These are phyloP conservation scores for Rhinocladiella similis DNA, from an alignment of 2,329 filamentous ascomycete genomes.

Conservation along the genomic window DNA sequence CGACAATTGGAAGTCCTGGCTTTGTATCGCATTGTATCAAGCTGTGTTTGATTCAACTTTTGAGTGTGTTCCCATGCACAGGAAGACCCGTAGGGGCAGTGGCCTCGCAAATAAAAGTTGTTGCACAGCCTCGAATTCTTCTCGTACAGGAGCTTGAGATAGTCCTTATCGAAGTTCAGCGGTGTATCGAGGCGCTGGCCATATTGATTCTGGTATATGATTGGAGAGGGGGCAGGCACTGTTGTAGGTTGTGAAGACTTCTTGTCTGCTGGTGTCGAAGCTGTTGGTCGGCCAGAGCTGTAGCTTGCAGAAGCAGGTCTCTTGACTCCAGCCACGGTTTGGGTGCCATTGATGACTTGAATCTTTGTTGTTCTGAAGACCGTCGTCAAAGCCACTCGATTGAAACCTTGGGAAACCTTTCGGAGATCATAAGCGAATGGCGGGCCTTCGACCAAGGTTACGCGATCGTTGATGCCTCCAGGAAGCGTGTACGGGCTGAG, in stretches of 20 bases:
- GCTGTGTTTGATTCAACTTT: conserved; percentile 16
- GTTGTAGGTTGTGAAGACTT: conserved; percentile 17
- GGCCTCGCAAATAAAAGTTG: conserved; percentile 57
- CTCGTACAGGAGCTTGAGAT: conserved; percentile 44
- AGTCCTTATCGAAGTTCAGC: conserved; percentile 48
- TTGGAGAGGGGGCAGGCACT: conserved; percentile 34
- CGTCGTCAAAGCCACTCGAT: conserved; percentile 46
- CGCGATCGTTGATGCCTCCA: conserved; percentile 30
- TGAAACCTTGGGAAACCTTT: conserved; percentile 26
- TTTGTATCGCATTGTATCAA: conserved; percentile 26
- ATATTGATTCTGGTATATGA: conserved; percentile 39
- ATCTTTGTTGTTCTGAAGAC: conserved; percentile 58
- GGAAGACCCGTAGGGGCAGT: conserved; percentile 46
- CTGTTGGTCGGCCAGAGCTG: conserved; percentile 6
- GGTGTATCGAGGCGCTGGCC: conserved; percentile 59
- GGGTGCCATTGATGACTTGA: conserved; percentile 29
- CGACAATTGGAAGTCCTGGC: conserved; percentile 25
- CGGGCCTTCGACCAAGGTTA: conserved; percentile 42
- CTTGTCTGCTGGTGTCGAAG: conserved; percentile 1
- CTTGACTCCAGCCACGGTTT: conserved; percentile 14
- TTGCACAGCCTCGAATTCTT: conserved; percentile 65
- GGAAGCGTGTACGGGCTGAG: conserved; percentile 36
- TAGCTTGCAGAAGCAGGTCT: conserved; percentile 17
- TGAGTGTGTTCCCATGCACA: conserved; percentile 25
- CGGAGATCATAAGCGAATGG: conserved; percentile 41